Evolutionary conservation across 306 rosid genomes (phyloP), one percentile per base, ranked within the genome.

Genomic region (Inga oerstediana): DNA sequence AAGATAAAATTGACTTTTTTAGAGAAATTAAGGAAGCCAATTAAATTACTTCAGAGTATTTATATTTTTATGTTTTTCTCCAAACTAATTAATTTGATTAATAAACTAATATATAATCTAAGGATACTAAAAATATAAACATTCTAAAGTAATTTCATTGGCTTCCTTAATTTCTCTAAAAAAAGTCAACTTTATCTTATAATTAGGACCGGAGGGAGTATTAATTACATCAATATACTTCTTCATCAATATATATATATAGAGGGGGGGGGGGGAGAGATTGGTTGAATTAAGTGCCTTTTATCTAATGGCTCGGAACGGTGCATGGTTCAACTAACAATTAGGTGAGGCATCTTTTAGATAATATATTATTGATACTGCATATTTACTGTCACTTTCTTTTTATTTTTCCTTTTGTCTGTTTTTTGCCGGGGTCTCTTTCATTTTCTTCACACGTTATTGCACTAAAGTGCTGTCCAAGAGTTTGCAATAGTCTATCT

Each of bases 271-370:
- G n/a, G n/a, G n/a, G n/a, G 2, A 10, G 20, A 19, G 39, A 39
- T 35, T 10, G 45, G 41, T 66, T 66, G n/a, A 68, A 35, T 58
- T 20, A 58, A 58, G 46, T 68, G 73, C 46, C 44, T 35, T 24
- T 61, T 61, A 61, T 62, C 43, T 68, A 17, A 35, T 37, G 24
- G 48, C 20, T 19, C 9, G 45, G n/a, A 17, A 68, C 3, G 48
- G 48, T 69, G 30, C 49, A 69, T 69, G 49, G 49, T 39, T 69
- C 32, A 69, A 39, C 74, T 19, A 69, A 69, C 49, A 19, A 20
- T 69, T 69, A 69, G 74, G 74, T 69, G 10, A 39, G 15, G 39
- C 30, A 69, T 67, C 72, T 66, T 66, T 66, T 66, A 66, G 45
- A 66, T 35, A 7, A 16, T 32, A 22, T 35, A 67, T 35, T 65